phyloP scores from a whole-genome alignment of 306 rosid genomes.

The Vachellia collinsii region DNA sequence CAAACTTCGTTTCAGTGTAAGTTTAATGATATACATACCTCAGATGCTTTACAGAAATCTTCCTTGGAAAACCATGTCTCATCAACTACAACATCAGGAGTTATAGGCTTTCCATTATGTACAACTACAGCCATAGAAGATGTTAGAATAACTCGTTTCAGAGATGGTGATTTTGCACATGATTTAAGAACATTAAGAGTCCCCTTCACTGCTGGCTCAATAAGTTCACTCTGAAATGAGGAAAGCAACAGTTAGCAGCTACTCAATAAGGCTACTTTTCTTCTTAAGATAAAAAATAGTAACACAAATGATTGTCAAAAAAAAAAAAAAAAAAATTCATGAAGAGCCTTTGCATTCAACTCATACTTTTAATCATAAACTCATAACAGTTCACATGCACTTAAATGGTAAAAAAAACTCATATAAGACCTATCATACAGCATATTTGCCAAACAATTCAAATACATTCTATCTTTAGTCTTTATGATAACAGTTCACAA shows the following conservation, averaged over 20 bases:
- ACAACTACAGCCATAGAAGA: not conserved
- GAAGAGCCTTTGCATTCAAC: not conserved
- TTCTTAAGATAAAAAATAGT: not conserved
- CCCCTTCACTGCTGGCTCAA: not conserved
- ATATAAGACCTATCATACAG: not conserved
- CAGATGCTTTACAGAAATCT: not conserved
- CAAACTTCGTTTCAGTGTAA: not conserved
- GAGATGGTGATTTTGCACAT: not conserved
- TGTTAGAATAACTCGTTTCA: not conserved
- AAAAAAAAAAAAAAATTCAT: no score
- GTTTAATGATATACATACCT: not conserved
- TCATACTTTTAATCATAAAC: not conserved
- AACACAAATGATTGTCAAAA: not conserved
- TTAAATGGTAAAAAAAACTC: not conserved
- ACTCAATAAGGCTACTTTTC: not conserved
- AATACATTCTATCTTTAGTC: no score
- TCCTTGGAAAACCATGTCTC: slow-evolving; percentile 1
- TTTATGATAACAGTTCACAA: no score
- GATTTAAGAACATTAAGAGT: not conserved
- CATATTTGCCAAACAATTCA: no score
- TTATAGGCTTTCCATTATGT: not conserved
- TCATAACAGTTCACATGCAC: not conserved
- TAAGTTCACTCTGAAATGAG: not conserved
- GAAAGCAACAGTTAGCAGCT: not conserved
- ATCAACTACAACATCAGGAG: not conserved